Evolutionary conservation across 208 protist genomes (phyloP), one percentile per base, ranked within the genome.

Genomic region (Trypanosomatidae sp.): DNA sequence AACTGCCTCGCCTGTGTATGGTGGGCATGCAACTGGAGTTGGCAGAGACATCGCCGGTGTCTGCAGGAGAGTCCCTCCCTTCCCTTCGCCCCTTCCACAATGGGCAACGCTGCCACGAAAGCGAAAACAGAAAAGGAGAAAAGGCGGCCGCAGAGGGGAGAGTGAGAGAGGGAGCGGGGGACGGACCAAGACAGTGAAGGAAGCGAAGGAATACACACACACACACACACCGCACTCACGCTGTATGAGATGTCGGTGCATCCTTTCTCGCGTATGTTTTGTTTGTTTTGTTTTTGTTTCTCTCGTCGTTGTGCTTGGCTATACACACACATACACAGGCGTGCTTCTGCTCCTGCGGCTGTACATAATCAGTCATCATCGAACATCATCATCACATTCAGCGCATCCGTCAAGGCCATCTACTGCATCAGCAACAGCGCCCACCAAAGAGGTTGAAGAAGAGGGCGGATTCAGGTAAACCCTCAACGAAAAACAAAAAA

Each of bases 291-390:
- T n/a, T n/a, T n/a, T 36, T 62, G 15, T 30, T 60, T 28, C 17
- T 36, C 13, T 4, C 30, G 12, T 43, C 30, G 17, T 19, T n/a
- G 17, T 46, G 36, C 17, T 1, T 64, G 59, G 6, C 8, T 19
- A n/a, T n/a, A n/a, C n/a, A n/a, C n/a, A n/a, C n/a, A n/a, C n/a
- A n/a, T n/a, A n/a, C n/a, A n/a, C n/a, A n/a, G n/a, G n/a, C n/a
- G n/a, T n/a, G 5, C 8, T 41, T 25, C 53, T 9, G 25, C 25
- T 25, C n/a, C 13, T 17, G 19, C 19, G n/a, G 17, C 19, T 46
- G 8, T 25, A 43, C 58, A 62, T 43, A 30, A 64, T 64, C 59
- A 19, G 46, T 44, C 59, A 64, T 43, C 59, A 62, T 62, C 56
- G 13, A 22, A 22, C 56, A 6, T 43, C 33, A 64, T 64, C 17